phyloP scores from a whole-genome alignment of 805 yeast species.

The Hanseniaspora meyeri region DNA sequence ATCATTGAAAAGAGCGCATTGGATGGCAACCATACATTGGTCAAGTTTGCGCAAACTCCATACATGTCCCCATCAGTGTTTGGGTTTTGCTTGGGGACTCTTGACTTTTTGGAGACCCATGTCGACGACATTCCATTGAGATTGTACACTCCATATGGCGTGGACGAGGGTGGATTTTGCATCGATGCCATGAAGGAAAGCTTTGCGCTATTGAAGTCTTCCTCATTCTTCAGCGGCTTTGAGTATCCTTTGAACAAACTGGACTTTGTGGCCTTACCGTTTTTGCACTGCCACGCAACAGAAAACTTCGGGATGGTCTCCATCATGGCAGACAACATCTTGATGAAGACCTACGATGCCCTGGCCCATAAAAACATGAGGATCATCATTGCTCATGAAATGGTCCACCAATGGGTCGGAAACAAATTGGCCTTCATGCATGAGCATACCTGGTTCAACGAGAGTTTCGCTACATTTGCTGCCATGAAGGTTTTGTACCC shows the following conservation, averaged over 20 bases:
- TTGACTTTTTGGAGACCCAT: slow-evolving; percentile 38
- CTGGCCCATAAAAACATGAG: slow-evolving; percentile 29
- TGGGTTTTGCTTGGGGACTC: slow-evolving; percentile 57
- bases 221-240: background rate
- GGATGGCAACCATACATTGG: slow-evolving; percentile 26
- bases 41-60: slow-evolving; percentile 42
- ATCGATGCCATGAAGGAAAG: slow-evolving; percentile 36
- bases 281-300: slow-evolving; percentile 65
- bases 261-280: slow-evolving; percentile 59
- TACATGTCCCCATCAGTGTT: slow-evolving; percentile 52
- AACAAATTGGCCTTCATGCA: slow-evolving; percentile 57
- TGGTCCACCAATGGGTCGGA: slow-evolving; percentile 75
- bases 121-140: slow-evolving; percentile 33
- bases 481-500: slow-evolving; percentile 28
- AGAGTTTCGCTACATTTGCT: slow-evolving; percentile 64
- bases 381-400: slow-evolving; percentile 56
- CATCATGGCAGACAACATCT: slow-evolving; percentile 40
- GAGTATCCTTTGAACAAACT: slow-evolving; percentile 37
- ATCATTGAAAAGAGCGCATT: slow-evolving; percentile 23
- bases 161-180: slow-evolving; percentile 37
- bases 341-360: slow-evolving; percentile 24
- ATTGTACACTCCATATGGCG: slow-evolving; percentile 41
- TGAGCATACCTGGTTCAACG: slow-evolving; percentile 63
- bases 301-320: slow-evolving; percentile 67
- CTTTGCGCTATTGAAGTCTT: slow-evolving; percentile 36